Percentiles rank a stretch among this genome's conserved stretches.
These are phyloP conservation scores for Globisporangium mamillatum DNA, from an alignment of 352 stramenopile genomes.

Conservation along the genomic window DNA sequence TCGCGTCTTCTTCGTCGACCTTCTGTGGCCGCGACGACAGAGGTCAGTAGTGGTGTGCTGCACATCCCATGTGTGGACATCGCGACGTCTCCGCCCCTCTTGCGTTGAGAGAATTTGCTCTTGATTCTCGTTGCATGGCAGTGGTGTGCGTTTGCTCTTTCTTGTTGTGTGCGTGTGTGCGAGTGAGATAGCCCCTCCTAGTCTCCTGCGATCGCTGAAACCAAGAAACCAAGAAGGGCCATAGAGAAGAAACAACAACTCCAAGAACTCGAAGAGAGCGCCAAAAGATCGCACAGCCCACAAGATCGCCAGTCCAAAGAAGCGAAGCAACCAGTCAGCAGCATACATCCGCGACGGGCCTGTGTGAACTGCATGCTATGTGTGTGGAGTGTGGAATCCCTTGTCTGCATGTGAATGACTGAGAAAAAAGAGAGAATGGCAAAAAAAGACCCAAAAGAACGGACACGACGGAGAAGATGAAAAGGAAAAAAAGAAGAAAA, in stretches of 20 bases:
- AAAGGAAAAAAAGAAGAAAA: slow-evolving; percentile 4
- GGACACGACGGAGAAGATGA: slow-evolving; percentile 3
- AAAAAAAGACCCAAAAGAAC: slow-evolving; percentile 14
- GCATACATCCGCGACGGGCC: not conserved
- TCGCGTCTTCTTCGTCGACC: slow-evolving; percentile 5
- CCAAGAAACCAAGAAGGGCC: not conserved
- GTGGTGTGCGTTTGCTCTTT: slow-evolving; percentile 9
- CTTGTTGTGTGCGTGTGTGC: slow-evolving; percentile 7
- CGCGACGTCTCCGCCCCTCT: not conserved
- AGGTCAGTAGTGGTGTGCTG: not conserved
- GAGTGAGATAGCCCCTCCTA: not conserved
- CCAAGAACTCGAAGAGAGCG: not conserved
- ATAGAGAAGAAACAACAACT: not conserved
- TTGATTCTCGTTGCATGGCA: slow-evolving; percentile 18
- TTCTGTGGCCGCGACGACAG: not conserved
- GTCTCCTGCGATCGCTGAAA: not conserved
- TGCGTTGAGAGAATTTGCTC: not conserved
- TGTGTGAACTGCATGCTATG: slow-evolving; percentile 6
- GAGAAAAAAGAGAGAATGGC: slow-evolving; percentile 5
- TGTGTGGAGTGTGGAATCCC: slow-evolving; percentile 2
- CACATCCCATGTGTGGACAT: too few species aligned
- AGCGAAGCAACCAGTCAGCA: not conserved
- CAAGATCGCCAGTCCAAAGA: not conserved
- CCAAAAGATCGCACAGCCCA: slow-evolving; percentile 1
- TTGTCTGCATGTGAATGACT: slow-evolving; percentile 4